Base-by-base conservation (phyloP, 305 asterid species). In the Caryopteris hybrid region DNA sequence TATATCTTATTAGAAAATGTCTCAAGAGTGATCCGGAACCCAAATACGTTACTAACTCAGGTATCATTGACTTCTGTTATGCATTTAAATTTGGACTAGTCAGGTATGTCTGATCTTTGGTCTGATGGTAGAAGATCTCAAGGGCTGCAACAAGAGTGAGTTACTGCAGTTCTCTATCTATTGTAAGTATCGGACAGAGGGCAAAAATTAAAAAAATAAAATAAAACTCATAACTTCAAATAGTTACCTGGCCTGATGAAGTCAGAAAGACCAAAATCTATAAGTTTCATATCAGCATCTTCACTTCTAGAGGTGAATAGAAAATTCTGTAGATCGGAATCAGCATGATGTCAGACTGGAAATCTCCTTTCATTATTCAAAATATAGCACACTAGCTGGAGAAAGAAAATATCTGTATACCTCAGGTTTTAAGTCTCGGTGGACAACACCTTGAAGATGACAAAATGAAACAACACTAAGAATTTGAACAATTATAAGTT, bases 351-450 rank as follows among this genome's bases (percentile, higher is more conserved):
- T 2, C 45, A 50, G 68, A 52, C 8, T 22, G 42, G 13, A 46
- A 29, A 38, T 27, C 20, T 13, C 23, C 22, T 25, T 50, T 64
- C 67, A 54, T 68, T 46, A 45, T 22, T 69, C 27, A 61, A 58
- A 61, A 18, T 8, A 34, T 29, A 36, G 11, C 62, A 52, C 71
- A 64, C 17, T 52, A 52, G 21, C 38, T 62, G 54, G 12, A 18
- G 23, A 67, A 53, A 18, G 38, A 47, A 71, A 69, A 31, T 36
- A 18, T 5, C 25, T 0, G 55, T 34, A 58, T 66, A 90, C 97
- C 98, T 93, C 98, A 22, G 98, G 98, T 84, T 92, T 92, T 74
- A 92, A 78, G 83, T 92, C 98, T 41, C 98, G 98, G 80, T 92
- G 98, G 60, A 92, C 97, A 60, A 92, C 96, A 54, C 98, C 98